Conservation (phyloP, 1,139 yeast genomes). For the Geotrichum klebahnii region DNA sequence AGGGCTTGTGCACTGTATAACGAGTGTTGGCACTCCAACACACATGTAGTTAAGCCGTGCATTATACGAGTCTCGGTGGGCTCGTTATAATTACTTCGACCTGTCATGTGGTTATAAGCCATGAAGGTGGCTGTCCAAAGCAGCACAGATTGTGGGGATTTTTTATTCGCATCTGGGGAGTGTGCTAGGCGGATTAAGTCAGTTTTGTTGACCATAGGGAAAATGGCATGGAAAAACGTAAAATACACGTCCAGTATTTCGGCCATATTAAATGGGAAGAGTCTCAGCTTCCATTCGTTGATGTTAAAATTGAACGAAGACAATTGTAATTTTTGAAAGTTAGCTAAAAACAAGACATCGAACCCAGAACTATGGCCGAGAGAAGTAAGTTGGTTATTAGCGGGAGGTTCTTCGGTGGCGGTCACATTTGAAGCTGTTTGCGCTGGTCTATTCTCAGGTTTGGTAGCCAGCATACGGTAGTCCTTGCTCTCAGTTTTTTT, state of each 20-base stretch:
- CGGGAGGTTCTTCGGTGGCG: background rate
- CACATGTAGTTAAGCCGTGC: slow-evolving; percentile 26
- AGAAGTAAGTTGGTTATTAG: slow-evolving; percentile 1
- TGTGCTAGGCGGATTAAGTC: slow-evolving; percentile 22
- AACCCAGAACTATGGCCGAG: slow-evolving; percentile 27
- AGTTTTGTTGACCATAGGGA: slow-evolving; percentile 25
- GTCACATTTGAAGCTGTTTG: background rate
- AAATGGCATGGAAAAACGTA: slow-evolving; percentile 23
- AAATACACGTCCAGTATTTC: slow-evolving; percentile 25
- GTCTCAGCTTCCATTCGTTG: slow-evolving; percentile 21
- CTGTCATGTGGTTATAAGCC: slow-evolving; percentile 21
- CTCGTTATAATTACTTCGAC: slow-evolving; percentile 18
- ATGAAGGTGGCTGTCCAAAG: slow-evolving; percentile 25
- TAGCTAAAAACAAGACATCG: slow-evolving; percentile 24
- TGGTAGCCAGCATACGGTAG: background rate
- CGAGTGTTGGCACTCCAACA: slow-evolving; percentile 24
- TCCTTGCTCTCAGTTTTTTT: background rate
- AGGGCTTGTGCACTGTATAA: slow-evolving; percentile 20
- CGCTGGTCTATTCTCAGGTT: background rate
- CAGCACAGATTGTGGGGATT: slow-evolving; percentile 22
- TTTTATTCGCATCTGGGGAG: slow-evolving; percentile 21
- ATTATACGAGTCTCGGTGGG: slow-evolving; percentile 21
- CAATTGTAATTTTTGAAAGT: slow-evolving; percentile 22
- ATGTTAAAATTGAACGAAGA: slow-evolving; percentile 23
- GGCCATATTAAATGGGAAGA: slow-evolving; percentile 21